A percentile compares a stretch with the other conserved stretches of the same genome.
Conservation (phyloP, 805 yeast species). For the Candida koratica region DNA sequence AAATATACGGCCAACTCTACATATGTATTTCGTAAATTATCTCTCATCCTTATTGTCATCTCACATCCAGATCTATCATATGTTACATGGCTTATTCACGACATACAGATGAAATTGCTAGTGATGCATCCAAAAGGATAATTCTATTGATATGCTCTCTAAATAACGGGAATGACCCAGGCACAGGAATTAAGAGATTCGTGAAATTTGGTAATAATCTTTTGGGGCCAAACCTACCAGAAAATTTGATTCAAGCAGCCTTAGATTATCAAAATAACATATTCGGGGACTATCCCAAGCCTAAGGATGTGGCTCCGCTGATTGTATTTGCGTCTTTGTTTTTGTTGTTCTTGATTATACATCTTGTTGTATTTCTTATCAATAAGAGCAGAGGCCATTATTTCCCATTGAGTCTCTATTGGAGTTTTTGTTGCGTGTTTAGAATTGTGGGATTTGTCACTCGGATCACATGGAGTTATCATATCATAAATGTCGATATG, state of each 20-base stretch:
- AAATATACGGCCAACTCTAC: too few species aligned
- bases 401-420: conserved; percentile 45
- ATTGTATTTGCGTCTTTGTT: conserved; percentile 54
- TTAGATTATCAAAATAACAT: conserved; percentile 42
- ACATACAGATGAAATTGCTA: not conserved
- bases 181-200: conserved; percentile 23
- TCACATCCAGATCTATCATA: too few species aligned
- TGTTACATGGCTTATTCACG: not conserved
- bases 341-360: conserved; percentile 42
- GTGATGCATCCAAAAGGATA: conserved; percentile 6
- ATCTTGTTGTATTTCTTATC: conserved; percentile 42
- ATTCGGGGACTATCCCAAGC: conserved; percentile 61
- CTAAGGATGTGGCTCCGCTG: conserved; percentile 54
- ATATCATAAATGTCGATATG: conserved; percentile 38
- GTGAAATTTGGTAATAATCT: conserved; percentile 26
- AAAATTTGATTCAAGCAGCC: conserved; percentile 30
- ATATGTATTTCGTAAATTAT: too few species aligned
- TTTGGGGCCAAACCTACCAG: conserved; percentile 38
- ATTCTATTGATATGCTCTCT: conserved; percentile 21
- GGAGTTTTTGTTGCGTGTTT: conserved; percentile 46
- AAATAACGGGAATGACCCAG: conserved; percentile 25
- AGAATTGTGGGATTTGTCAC: conserved; percentile 56
- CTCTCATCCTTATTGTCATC: too few species aligned
- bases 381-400: conserved; percentile 54
- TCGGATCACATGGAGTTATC: conserved; percentile 54